A percentile compares a stretch with the other conserved stretches of the same genome.
Evolutionary conservation across 257 asterid species (phyloP).

Genomic region (Petrea volubilis): DNA sequence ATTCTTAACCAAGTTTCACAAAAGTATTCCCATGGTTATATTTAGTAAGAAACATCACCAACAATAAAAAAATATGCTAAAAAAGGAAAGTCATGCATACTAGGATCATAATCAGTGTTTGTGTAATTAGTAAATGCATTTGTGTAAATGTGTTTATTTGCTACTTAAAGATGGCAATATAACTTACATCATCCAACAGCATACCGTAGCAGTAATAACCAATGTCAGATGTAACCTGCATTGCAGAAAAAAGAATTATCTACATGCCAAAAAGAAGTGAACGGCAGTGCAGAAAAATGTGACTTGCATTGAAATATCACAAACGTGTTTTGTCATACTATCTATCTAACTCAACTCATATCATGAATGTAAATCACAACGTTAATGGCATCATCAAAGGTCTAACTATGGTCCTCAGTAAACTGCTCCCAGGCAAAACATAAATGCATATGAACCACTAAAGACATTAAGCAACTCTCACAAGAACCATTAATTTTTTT

Average conservation of each 20-base stretch:
- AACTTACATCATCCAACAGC: constrained; percentile 99
- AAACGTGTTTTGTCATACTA: neutral
- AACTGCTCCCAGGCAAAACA: neutral
- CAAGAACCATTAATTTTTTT: neutral
- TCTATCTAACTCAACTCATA: neutral
- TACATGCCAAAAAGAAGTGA: neutral
- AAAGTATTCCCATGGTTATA: neutral
- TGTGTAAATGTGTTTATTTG: neutral
- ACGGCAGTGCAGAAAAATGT: constrained; percentile 2
- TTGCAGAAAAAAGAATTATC: constrained; percentile 24
- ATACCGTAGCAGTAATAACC: constrained; percentile 82
- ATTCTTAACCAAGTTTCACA: constrained; percentile 12
- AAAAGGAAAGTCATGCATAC: neutral
- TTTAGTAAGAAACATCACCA: neutral
- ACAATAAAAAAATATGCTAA: neutral
- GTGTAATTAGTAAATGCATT: too few species aligned
- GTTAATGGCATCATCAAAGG: neutral
- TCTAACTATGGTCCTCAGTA: neutral
- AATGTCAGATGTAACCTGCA: constrained; percentile 87
- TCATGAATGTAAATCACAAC: neutral
- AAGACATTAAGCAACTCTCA: neutral
- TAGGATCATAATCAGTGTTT: neutral
- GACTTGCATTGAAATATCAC: neutral
- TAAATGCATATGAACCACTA: neutral
- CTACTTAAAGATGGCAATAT: constrained; percentile 16